A percentile compares a stretch with the other conserved stretches of the same genome.
Evolutionary conservation across 345 rosid species (phyloP).

Genomic region (Eucalyptus cloeziana): DNA sequence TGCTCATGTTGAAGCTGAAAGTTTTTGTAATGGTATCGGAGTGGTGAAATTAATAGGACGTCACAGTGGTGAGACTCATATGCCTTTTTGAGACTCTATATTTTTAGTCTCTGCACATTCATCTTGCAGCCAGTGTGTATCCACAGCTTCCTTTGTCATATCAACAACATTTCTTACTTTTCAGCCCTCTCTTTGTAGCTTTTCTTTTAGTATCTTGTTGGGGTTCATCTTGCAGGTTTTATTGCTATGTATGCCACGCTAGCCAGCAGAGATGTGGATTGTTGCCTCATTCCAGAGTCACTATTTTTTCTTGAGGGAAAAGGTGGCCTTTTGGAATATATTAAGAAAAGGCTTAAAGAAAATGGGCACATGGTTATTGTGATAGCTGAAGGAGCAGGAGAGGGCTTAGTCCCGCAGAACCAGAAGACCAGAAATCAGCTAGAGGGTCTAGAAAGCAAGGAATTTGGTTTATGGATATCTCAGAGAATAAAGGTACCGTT

Average conservation of each 20-base stretch:
- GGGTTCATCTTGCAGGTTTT: slow-evolving; percentile 32
- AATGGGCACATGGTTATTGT: slow-evolving; percentile 87
- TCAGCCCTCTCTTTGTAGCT: not conserved
- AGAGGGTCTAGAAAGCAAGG: slow-evolving; percentile 90
- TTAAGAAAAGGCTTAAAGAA: slow-evolving; percentile 53
- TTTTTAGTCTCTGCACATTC: not conserved
- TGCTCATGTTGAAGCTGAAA: slow-evolving; percentile 85
- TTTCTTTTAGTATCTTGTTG: not conserved
- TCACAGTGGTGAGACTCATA: slow-evolving; percentile 48
- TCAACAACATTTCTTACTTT: not conserved
- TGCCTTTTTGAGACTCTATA: not conserved
- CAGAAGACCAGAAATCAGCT: slow-evolving; percentile 22
- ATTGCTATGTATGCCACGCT: slow-evolving; percentile 81
- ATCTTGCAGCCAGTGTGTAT: not conserved
- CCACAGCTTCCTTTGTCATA: not conserved
- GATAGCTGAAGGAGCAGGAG: slow-evolving; percentile 90
- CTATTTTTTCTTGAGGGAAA: slow-evolving; percentile 84
- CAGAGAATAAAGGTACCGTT: slow-evolving; percentile 51
- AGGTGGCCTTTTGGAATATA: slow-evolving; percentile 75
- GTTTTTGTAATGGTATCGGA: slow-evolving; percentile 71
- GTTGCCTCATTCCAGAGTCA: slow-evolving; percentile 96
- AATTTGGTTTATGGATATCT: slow-evolving; percentile 80
- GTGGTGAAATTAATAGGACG: slow-evolving; percentile 93
- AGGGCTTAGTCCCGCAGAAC: slow-evolving; percentile 58
- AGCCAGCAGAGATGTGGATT: slow-evolving; percentile 87